phyloP scores from a whole-genome alignment of 2,329 filamentous ascomycete genomes.

The Colletotrichum nymphaeae region DNA sequence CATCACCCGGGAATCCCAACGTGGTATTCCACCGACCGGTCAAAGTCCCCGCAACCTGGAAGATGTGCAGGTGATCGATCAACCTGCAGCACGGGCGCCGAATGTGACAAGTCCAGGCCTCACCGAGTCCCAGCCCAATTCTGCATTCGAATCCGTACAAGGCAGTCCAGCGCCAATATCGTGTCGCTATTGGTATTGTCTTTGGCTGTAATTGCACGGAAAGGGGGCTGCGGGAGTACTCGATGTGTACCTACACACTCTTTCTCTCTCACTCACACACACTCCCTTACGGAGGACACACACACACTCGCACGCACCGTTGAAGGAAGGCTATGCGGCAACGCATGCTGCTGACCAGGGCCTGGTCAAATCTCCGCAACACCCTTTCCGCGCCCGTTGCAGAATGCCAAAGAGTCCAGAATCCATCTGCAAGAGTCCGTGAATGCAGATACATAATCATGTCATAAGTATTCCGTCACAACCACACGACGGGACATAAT shows the following conservation, averaged over 20 bases:
- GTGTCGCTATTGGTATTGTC: not conserved
- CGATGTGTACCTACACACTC: not conserved
- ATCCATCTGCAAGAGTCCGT: not conserved
- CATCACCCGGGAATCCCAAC: constrained; percentile 2
- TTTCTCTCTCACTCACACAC: not conserved
- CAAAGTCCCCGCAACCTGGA: constrained; percentile 29
- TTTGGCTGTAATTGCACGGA: not conserved
- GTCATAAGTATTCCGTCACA: constrained; percentile 24
- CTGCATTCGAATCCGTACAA: not conserved
- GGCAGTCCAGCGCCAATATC: not conserved
- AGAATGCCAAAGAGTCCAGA: not conserved
- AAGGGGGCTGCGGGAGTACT: not conserved
- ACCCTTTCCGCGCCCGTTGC: not conserved
- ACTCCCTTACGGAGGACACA: not conserved
- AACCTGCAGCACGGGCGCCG: constrained; percentile 14
- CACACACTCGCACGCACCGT: not conserved
- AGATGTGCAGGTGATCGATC: constrained; percentile 32
- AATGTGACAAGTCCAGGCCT: constrained; percentile 33
- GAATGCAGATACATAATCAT: constrained; percentile 25
- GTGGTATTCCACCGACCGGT: constrained; percentile 30
- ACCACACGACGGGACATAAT: not conserved
- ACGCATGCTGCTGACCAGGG: constrained; percentile 3
- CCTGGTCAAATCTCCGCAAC: constrained; percentile 22
- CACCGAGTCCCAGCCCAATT: constrained; percentile 3
- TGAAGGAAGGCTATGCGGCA: not conserved